Conservation (phyloP, 2,329 filamentous ascomycete species). For the Aspergillus vadensis region DNA sequence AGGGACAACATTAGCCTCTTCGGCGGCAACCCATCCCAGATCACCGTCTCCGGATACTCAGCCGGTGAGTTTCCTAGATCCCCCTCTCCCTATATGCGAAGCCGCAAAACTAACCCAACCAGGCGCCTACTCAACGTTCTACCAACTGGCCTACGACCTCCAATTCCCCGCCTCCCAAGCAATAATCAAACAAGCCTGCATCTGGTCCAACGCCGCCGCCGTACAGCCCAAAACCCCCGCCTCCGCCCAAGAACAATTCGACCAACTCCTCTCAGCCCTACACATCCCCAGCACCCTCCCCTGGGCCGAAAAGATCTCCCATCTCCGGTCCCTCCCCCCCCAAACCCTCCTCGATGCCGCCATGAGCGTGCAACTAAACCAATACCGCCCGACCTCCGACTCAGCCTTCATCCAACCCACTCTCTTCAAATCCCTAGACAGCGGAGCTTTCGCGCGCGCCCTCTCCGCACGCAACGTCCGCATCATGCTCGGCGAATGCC, state of each 20-base stretch:
- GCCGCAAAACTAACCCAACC: constrained; percentile 7
- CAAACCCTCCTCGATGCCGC: constrained; percentile 47
- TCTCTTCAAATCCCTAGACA: constrained; percentile 51
- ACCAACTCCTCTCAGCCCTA: constrained; percentile 51
- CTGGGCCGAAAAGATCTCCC: constrained; percentile 48
- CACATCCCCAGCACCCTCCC: constrained; percentile 46
- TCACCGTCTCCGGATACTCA: constrained; percentile 59
- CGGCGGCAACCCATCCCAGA: constrained; percentile 53
- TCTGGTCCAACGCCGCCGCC: constrained; percentile 57
- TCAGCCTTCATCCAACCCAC: constrained; percentile 48
- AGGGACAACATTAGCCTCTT: constrained; percentile 55
- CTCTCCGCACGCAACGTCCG: constrained; percentile 50
- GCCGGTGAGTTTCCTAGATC: constrained; percentile 45
- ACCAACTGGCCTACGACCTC: constrained; percentile 60
- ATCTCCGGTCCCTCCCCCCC: constrained; percentile 45
- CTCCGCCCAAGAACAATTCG: constrained; percentile 55
- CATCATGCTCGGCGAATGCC: constrained; percentile 58
- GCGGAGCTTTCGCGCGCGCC: constrained; percentile 49
- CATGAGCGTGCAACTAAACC: constrained; percentile 49
- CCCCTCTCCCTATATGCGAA: neutral
- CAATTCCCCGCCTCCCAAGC: constrained; percentile 49
- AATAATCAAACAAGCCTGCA: constrained; percentile 55
- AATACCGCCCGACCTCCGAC: constrained; percentile 58
- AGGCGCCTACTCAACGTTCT: constrained; percentile 58
- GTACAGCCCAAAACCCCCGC: constrained; percentile 53